Evolutionary conservation across 192 early-diverging fungal genomes (phyloP), one percentile per base, ranked within the genome.

Genomic region (Coemansia asiatica): DNA sequence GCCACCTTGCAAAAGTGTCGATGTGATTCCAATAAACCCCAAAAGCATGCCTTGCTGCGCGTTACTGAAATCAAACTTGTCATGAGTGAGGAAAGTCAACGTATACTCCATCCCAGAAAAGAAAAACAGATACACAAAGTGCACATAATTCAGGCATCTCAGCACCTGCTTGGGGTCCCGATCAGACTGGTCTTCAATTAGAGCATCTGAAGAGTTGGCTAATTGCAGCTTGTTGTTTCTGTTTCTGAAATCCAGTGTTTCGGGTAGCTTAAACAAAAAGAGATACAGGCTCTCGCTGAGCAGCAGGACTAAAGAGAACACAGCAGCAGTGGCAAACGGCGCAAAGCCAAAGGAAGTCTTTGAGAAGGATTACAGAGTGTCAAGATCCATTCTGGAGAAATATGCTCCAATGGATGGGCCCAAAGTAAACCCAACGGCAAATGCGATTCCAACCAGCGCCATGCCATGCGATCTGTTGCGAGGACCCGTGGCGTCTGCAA

Each of bases 61-160:
- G 71, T 96, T 89, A 10, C 85, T 82, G 67, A 94, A 99, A 28
- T 85, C 74, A 60, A 96, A 94, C 26, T 91, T 80, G 78, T 99
- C 95, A 72, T 92, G 92, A 0, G 97, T 99, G 62, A 97, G 77
- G 73, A 99, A 99, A 2, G 94, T 94, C 54, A 99, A 84, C 1
- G 95, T 99, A 82, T 97, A 99, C 84, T 99, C 97, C 94, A 99
- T 96, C 1, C 97, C 96, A 2, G 92, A 92, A 67, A 97, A 99
- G 57, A 93, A 83, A 66, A 99, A 94, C 40, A 96, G 83, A 69
- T 92, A 95, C 16, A 89, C 74, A 66, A 93, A 95, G 69, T 97
- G 95, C 23, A 93, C 73, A 29, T 75, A 62, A 21, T 88, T 89
- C 31, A 99, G 87, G 10, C 79, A 67, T 10, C 77, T 68, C 8